Conservation (phyloP, 257 asterid genomes). For the Ligustrum vulgare region DNA sequence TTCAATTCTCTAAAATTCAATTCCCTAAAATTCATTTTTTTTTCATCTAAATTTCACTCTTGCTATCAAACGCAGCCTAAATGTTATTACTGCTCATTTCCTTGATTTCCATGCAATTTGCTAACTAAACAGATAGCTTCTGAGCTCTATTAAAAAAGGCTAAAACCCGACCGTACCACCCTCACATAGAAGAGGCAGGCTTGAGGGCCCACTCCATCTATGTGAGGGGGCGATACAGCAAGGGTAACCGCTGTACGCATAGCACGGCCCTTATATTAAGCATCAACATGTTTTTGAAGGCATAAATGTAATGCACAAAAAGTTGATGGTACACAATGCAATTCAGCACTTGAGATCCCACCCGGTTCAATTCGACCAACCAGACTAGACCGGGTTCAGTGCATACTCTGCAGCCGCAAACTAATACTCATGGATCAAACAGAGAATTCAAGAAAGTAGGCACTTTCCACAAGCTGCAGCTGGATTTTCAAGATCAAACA, state of each 20-base stretch:
- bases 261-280: too few species aligned
- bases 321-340: background rate
- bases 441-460: background rate
- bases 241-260: too few species aligned
- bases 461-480: background rate
- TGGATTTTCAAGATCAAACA: background rate
- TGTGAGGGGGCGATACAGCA: too few species aligned
- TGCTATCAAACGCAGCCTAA: too few species aligned
- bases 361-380: background rate
- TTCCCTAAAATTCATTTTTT: too few species aligned
- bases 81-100: too few species aligned
- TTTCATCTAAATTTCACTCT: too few species aligned
- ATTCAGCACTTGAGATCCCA: background rate
- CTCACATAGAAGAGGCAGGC: too few species aligned
- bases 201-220: too few species aligned
- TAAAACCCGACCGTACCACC: too few species aligned
- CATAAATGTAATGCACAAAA: background rate
- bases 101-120: background rate
- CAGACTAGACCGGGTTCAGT: background rate
- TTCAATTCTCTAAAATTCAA: too few species aligned
- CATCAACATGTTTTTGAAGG: too few species aligned
- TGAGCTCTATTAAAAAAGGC: background rate
- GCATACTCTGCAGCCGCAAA: background rate
- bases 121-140: background rate
- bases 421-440: background rate